Evolutionary conservation across 1,284 basidiomycete genomes (phyloP), one percentile per base, ranked within the genome.

Genomic region (Rhodofomes roseus): DNA sequence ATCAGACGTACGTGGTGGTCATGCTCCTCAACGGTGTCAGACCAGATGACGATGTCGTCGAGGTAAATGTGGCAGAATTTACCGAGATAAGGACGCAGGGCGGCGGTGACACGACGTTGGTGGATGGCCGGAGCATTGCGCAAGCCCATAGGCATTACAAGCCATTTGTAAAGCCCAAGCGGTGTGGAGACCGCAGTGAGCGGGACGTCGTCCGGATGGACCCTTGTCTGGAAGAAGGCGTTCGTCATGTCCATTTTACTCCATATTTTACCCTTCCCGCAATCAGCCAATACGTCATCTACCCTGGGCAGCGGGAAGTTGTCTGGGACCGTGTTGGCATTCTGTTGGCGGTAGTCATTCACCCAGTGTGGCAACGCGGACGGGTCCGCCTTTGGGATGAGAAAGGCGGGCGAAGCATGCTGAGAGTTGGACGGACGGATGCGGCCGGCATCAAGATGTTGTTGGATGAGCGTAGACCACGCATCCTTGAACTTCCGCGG

Each of bases 231-330:
- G 60, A 76, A 79, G 60, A 79, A 79, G 0, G 69, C 65, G 57
- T 79, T 74, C 0, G 77, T 79, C 72, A 79, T 76, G 58, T 79
- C 76, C 0, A 79, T 63, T 31, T 71, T 76, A 1, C 56, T 70
- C 66, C 68, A 78, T 18, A 74, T 64, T 43, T 68, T 70, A 0
- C 72, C 74, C 43, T 69, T 70, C 0, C 64, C 70, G 44, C 71
- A 71, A 40, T 75, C 71, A 0, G 37, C 57, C 0, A 76, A 63
- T 22, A 77, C 73, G 44, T 79, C 73, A 20, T 72, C n/a, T 2
- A 80, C 70, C 0, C 69, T 66, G 0, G 74, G 79, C 1, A 80
- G 62, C 0, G 77, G 76, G 34, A n/a, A n/a, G n/a, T n/a, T 70
- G 69, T 11, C 5, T 11, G 31, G 31, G 31, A 34, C 31, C 11